These are phyloP conservation scores for Heterobasidion occidentale DNA, from an alignment of 1,284 basidiomycete species.

Conservation along the genomic window DNA sequence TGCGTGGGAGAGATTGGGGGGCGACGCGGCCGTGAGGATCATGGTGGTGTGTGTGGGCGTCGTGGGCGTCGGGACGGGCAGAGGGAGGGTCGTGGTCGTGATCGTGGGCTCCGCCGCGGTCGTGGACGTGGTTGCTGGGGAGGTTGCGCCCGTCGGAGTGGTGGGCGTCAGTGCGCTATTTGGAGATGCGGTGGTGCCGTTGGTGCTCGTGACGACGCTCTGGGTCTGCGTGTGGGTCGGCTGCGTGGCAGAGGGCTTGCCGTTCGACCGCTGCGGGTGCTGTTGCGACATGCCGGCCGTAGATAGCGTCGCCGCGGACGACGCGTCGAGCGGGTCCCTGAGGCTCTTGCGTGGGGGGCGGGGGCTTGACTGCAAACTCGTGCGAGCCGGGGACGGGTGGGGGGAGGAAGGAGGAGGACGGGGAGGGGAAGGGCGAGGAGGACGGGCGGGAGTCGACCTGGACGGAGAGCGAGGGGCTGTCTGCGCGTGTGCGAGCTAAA, in stretches of 20 bases:
- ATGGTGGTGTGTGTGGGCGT: neutral
- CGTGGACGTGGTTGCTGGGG: too few species aligned
- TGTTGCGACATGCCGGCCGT: neutral
- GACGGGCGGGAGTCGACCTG: constrained; percentile 35
- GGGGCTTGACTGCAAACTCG: constrained; percentile 51
- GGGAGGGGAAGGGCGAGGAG: constrained; percentile 58
- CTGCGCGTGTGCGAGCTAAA: too few species aligned
- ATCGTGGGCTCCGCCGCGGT: too few species aligned
- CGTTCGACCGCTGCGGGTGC: neutral
- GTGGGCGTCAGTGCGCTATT: constrained; percentile 9
- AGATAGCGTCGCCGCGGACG: too few species aligned
- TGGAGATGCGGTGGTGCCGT: neutral
- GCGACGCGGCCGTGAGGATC: neutral
- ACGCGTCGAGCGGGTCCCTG: constrained; percentile 9
- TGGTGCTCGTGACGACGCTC: too few species aligned
- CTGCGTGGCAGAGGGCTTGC: too few species aligned
- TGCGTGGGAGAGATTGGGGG: constrained; percentile 7
- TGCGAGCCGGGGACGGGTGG: constrained; percentile 55
- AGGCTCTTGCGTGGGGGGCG: constrained; percentile 14
- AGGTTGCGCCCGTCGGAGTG: too few species aligned
- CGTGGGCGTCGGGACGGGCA: constrained; percentile 11
- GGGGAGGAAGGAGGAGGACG: constrained; percentile 57
- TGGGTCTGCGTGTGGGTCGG: too few species aligned
- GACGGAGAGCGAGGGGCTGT: constrained; percentile 30
- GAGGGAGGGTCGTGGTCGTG: too few species aligned